phyloP scores from a whole-genome alignment of 2,329 filamentous ascomycete genomes.

The Penicillium thymicola region DNA sequence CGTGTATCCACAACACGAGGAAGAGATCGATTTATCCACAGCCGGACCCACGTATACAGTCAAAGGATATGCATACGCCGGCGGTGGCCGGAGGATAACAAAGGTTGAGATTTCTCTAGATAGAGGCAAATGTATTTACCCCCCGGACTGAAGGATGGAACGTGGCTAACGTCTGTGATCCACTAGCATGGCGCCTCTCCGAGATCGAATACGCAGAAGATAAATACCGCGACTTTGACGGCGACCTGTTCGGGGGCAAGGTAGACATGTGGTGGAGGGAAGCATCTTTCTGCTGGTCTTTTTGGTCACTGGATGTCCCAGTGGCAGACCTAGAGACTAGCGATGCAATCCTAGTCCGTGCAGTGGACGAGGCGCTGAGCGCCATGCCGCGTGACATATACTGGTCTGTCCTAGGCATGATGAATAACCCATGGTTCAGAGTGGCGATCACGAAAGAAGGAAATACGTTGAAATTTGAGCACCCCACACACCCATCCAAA shows the following conservation, averaged over 20 bases:
- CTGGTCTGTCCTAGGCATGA: slow-evolving; percentile 93
- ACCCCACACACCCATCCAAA: slow-evolving; percentile 78
- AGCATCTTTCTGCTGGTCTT: slow-evolving; percentile 85
- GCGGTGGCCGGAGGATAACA: slow-evolving; percentile 79
- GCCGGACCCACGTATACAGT: slow-evolving; percentile 58
- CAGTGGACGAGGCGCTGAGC: slow-evolving; percentile 88
- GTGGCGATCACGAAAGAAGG: slow-evolving; percentile 70
- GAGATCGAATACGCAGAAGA: slow-evolving; percentile 82
- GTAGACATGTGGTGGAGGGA: slow-evolving; percentile 81
- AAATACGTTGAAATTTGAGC: slow-evolving; percentile 70
- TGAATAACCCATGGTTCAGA: slow-evolving; percentile 95
- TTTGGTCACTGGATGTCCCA: slow-evolving; percentile 73
- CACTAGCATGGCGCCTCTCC: slow-evolving; percentile 66
- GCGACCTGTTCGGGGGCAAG: slow-evolving; percentile 67
- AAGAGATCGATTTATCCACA: slow-evolving; percentile 55
- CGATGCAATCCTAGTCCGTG: slow-evolving; percentile 73
- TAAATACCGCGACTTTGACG: slow-evolving; percentile 66
- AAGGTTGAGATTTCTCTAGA: slow-evolving; percentile 81
- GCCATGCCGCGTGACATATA: slow-evolving; percentile 91
- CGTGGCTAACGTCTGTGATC: slow-evolving; percentile 9
- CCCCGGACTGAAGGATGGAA: neutral
- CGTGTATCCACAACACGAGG: slow-evolving; percentile 75
- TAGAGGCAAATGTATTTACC: slow-evolving; percentile 60
- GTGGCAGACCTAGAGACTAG: slow-evolving; percentile 60
- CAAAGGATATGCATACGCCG: slow-evolving; percentile 82